Conservation (phyloP, 495 filamentous ascomycete genomes). For the Hyaloscypha hepaticicola region DNA sequence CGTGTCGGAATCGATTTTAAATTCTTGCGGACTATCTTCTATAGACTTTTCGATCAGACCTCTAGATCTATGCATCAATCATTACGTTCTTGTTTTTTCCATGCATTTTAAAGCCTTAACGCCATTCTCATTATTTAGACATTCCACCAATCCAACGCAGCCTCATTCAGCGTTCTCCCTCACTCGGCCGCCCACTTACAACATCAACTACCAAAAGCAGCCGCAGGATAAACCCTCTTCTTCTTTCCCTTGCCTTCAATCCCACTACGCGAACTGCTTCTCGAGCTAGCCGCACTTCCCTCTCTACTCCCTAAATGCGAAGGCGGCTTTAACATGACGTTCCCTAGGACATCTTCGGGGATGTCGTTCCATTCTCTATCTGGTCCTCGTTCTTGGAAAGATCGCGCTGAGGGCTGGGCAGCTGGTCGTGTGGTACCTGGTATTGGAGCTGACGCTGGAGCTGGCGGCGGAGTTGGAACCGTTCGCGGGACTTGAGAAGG, state of each 20-base stretch:
- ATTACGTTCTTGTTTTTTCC: too few relatives aligned
- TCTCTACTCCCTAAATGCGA: conserved; percentile 5
- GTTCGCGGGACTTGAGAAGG: neutral
- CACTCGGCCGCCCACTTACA: neutral
- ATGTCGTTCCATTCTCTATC: conserved; percentile 59
- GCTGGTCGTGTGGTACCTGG: conserved; percentile 6
- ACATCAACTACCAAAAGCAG: conserved; percentile 40
- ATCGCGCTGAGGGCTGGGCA: conserved; percentile 27
- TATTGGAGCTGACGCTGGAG: neutral
- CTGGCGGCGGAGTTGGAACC: neutral
- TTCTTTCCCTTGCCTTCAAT: conserved; percentile 46
- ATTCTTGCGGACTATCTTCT: too few relatives aligned
- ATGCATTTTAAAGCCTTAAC: too few relatives aligned
- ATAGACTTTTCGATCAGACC: too few relatives aligned
- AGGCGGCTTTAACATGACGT: conserved; percentile 19
- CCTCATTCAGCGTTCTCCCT: neutral
- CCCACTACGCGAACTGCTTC: conserved; percentile 49
- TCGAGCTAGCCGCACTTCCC: conserved; percentile 35
- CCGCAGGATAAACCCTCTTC: conserved; percentile 50
- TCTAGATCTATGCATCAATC: too few relatives aligned
- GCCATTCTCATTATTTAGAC: too few relatives aligned
- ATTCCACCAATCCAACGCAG: too few relatives aligned
- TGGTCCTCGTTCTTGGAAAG: conserved; percentile 51
- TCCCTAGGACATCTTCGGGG: conserved; percentile 45
- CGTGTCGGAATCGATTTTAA: too few relatives aligned